Percentiles rank a stretch among this genome's conserved stretches.
Evolutionary conservation across 1,139 yeast genomes (phyloP).

Genomic region (Candida frijolesensis): DNA sequence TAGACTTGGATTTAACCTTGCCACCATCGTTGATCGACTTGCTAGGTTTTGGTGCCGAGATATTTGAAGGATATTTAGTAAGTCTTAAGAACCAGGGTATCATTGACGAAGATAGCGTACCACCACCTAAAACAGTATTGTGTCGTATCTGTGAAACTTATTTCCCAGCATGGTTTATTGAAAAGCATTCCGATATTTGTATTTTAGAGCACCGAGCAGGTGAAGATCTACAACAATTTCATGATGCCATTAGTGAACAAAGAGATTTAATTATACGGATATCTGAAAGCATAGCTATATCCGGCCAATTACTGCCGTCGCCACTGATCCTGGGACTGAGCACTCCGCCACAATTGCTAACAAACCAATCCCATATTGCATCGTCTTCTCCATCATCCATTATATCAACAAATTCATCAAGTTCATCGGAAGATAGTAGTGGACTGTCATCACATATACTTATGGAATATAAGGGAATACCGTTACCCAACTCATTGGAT

Average conservation of each 20-base stretch:
- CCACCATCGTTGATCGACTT: conserved; percentile 69
- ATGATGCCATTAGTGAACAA: conserved; percentile 79
- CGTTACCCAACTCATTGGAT: conserved; percentile 39
- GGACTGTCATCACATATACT: conserved; percentile 19
- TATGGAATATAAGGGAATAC: conserved; percentile 62
- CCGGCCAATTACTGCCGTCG: conserved; percentile 12
- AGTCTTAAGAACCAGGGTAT: conserved; percentile 62
- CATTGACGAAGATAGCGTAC: conserved; percentile 64
- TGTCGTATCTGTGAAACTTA: conserved; percentile 91
- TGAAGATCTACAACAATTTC: conserved; percentile 75
- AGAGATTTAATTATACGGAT: conserved; percentile 51
- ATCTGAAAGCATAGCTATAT: conserved; percentile 36
- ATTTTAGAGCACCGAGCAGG: conserved; percentile 81
- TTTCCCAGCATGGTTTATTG: conserved; percentile 97
- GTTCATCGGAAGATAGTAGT: conserved; percentile 16
- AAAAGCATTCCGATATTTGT: conserved; percentile 87
- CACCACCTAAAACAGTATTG: conserved; percentile 74
- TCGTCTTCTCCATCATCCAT: conserved; percentile 19
- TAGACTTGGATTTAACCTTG: conserved; percentile 63
- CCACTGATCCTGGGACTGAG: conserved; percentile 6
- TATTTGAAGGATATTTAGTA: conserved; percentile 73
- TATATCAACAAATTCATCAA: conserved; percentile 12
- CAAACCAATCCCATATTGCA: conserved; percentile 14
- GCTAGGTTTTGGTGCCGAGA: conserved; percentile 87
- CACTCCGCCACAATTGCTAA: conserved; percentile 5